Conservation (phyloP, 2,329 filamentous ascomycete genomes). For the Ophiostoma ips region DNA sequence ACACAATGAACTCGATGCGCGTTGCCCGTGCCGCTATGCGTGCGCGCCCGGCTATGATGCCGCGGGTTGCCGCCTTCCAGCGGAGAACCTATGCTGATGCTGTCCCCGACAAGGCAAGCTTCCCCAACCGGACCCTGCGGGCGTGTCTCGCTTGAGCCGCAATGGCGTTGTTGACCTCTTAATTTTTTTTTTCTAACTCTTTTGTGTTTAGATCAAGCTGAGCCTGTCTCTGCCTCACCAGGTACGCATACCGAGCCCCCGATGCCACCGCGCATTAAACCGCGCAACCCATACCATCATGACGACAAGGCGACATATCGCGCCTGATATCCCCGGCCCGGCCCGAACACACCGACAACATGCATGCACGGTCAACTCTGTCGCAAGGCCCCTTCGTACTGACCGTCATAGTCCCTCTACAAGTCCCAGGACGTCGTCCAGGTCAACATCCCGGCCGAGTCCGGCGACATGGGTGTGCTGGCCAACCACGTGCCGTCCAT, state of each 20-base stretch:
- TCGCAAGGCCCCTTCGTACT: not conserved
- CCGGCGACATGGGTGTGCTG: constrained; percentile 98
- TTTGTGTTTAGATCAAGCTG: constrained; percentile 68
- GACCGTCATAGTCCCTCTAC: constrained; percentile 41
- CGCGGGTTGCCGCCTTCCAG: constrained; percentile 53
- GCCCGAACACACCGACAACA: not conserved
- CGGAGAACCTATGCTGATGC: constrained; percentile 86
- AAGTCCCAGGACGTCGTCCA: constrained; percentile 64
- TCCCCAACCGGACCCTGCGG: not conserved
- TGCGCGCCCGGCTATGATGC: constrained; percentile 56
- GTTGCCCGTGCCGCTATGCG: constrained; percentile 81
- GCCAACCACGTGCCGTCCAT: constrained; percentile 98
- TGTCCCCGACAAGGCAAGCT: constrained; percentile 62
- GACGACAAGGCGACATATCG: not conserved
- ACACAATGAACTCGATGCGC: constrained; percentile 85
- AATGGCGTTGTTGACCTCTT: too few relatives aligned
- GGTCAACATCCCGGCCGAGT: constrained; percentile 97
- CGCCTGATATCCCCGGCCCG: not conserved
- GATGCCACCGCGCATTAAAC: constrained; percentile 1
- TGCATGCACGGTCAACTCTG: not conserved
- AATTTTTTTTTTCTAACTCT: not conserved
- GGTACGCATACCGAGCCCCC: constrained; percentile 41
- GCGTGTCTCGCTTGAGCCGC: not conserved
- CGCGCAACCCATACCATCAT: constrained; percentile 2
- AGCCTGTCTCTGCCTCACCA: constrained; percentile 95